Conservation (phyloP, 345 rosid genomes). For the Kernera saxatilis region DNA sequence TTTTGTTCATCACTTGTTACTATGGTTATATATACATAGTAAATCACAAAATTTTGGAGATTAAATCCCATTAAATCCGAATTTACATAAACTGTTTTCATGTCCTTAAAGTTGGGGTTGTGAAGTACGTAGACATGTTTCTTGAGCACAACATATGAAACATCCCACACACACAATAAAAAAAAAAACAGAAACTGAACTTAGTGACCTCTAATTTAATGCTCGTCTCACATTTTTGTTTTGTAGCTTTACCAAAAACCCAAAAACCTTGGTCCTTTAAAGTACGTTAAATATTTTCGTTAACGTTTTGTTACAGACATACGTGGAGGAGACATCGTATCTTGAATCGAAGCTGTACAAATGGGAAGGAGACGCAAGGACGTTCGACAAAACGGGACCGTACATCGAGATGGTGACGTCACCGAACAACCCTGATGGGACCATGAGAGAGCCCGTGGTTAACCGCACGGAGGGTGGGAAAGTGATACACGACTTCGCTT, state of each 20-base stretch:
- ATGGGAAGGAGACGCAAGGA: constrained; percentile 79
- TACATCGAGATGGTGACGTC: constrained; percentile 68
- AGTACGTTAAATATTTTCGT: background rate
- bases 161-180: background rate
- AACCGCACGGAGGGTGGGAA: constrained; percentile 39
- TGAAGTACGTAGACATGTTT: background rate
- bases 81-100: too few relatives aligned
- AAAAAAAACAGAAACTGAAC: background rate
- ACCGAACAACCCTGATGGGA: constrained; percentile 86
- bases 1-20: too few relatives aligned
- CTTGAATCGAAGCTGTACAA: constrained; percentile 50
- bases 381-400: constrained; percentile 45
- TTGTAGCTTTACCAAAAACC: background rate
- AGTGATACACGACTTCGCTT: constrained; percentile 71
- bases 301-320: constrained; percentile 41
- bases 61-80: too few relatives aligned
- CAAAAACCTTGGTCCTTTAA: too few relatives aligned
- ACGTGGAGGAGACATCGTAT: constrained; percentile 45
- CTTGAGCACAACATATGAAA: background rate
- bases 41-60: too few relatives aligned
- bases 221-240: background rate
- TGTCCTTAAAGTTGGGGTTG: too few relatives aligned
- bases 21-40: too few relatives aligned
- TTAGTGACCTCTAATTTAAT: background rate
- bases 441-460: constrained; percentile 56